These are phyloP conservation scores for Colletotrichum acutatum DNA, from an alignment of 2,329 filamentous ascomycete species.

Conservation along the genomic window DNA sequence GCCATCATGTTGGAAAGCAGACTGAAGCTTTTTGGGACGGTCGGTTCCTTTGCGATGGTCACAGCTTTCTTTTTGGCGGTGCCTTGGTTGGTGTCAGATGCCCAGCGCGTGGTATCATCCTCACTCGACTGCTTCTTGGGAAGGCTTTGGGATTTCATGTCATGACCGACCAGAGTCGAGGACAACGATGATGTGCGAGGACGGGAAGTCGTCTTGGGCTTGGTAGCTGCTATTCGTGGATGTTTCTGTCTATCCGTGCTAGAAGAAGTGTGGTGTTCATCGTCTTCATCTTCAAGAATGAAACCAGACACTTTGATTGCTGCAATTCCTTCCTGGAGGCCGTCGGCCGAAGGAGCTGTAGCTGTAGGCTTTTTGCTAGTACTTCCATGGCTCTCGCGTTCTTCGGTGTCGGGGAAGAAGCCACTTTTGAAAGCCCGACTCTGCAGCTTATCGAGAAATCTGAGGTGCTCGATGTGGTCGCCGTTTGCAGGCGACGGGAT, in stretches of 20 bases:
- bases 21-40: background rate
- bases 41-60: background rate
- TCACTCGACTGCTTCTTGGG: background rate
- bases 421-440: background rate
- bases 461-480: background rate
- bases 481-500: background rate
- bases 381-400: background rate
- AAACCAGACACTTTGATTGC: slow-evolving; percentile 5
- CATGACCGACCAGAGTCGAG: background rate
- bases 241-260: background rate
- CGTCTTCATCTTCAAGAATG: slow-evolving; percentile 11
- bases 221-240: background rate
- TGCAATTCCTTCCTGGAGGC: background rate
- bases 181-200: background rate
- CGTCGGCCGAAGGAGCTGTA: no score
- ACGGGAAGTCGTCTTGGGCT: background rate
- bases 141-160: background rate
- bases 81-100: background rate
- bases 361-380: background rate
- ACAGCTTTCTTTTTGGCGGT: no score
- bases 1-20: slow-evolving; percentile 2
- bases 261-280: background rate
- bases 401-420: background rate
- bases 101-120: background rate
- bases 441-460: background rate